Evolutionary conservation across 2,329 filamentous ascomycete species (phyloP), one percentile per base, ranked within the genome.

Genomic region (Sporothrix brasiliensis): DNA sequence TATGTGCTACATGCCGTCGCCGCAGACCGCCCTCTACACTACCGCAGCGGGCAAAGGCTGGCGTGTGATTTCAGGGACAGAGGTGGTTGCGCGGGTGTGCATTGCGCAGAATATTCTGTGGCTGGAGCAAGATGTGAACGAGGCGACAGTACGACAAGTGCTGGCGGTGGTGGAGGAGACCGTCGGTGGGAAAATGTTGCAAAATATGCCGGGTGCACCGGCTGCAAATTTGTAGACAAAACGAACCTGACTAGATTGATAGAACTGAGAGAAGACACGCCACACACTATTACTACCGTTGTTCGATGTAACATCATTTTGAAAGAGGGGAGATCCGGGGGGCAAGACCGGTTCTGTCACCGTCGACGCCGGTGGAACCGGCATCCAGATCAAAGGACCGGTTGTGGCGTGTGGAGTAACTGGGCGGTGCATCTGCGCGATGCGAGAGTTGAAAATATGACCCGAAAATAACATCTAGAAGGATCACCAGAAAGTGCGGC

Each of bases 1-100:
- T 16, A 66, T 66, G 63, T 66, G 63, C 63, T 66, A 66, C 63
- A 34, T 34, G 44, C 63, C 63, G 27, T 52, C 44, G 3, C 63
- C 63, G 49, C 63, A 66, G 16, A 66, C 63, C 19, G 16, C 49
- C 4, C 30, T 66, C 2, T 53, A 52, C 63, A 66, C 16, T 19
- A 50, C 2, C 16, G 49, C 44, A 1, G 13, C 19, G 2, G 24
- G 11, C 9, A 53, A 34, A 3, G 63, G 63, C 3, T 66, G 63
- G 63, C 16, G n/a, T 2, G 63, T 66, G 7, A 14, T 66, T 5
- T 66, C 44, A 3, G 63, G 63, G 47, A 66, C 63, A 0, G 63
- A 66, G 30, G 44, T 53, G 14, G 30, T 66, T 13, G 47, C 49
- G 16, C 49, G 63, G 4, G 44, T 52, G 10, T 50, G 63, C 49